Evolutionary conservation across 306 rosid species (phyloP), one percentile per base, ranked within the genome.

Genomic region (Cajanus cajan): DNA sequence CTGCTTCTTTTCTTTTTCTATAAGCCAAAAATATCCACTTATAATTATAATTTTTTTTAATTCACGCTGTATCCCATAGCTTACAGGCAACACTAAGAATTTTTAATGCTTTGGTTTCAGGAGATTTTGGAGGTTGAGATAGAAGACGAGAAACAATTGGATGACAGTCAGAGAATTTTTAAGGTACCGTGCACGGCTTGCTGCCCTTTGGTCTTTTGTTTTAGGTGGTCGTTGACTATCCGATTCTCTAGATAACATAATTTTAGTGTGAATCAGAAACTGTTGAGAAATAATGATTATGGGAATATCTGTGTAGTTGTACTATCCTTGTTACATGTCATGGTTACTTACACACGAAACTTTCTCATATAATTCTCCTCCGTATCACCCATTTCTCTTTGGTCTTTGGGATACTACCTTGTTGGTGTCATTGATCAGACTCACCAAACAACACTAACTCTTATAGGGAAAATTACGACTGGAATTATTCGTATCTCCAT

Each of bases 71-170:
- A n/a, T n/a, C n/a, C n/a, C n/a, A n/a, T n/a, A n/a, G n/a, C n/a
- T n/a, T n/a, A n/a, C n/a, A n/a, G n/a, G n/a, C n/a, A n/a, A n/a
- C n/a, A n/a, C n/a, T n/a, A n/a, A n/a, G n/a, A n/a, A n/a, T 8
- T 33, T 21, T 57, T 77, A 40, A 45, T 64, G 21, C 8, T 51
- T 73, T 54, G 31, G 31, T 75, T 51, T 61, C 89, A 90, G 98
- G 98, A 95, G 88, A 92, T 95, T 71, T 82, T 95, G 80, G 98
- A 95, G 89, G 98, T 95, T 40, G 98, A 91, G 39, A 84, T 95
- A 67, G 97, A 95, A 89, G 89, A 92, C 37, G 94, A 92, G 90
- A 90, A 89, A 82, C 98, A 95, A 86, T 80, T 95, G 91, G 98
- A 95, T 79, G 98, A 95, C 18, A 92, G 98, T 69, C 97, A 11